phyloP scores from a whole-genome alignment of 257 asterid species.

The Catharanthus roseus region DNA sequence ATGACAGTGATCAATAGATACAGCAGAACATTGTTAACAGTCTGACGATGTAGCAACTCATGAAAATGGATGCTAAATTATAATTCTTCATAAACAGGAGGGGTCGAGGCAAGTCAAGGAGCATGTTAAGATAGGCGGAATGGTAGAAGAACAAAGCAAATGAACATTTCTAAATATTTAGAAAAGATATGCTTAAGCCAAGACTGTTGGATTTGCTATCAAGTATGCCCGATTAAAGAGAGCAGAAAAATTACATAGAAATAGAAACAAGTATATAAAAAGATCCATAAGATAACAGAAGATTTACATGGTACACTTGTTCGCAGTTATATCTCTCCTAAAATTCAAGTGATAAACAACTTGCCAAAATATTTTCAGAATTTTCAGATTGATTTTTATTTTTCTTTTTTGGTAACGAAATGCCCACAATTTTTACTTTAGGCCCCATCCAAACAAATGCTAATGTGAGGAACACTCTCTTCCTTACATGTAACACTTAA shows the following conservation, averaged over 20 bases:
- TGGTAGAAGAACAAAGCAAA: not conserved
- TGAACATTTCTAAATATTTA: not conserved
- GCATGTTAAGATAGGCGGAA: not conserved
- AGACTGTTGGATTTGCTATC: not conserved
- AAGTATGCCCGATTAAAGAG: not conserved
- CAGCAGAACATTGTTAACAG: too few species aligned
- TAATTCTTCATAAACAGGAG: too few species aligned
- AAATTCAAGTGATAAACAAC: not conserved
- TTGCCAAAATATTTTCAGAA: not conserved
- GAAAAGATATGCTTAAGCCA: too few species aligned
- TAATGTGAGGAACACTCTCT: too few species aligned
- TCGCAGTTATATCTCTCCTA: not conserved
- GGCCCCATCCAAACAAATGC: not conserved
- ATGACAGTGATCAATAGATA: too few species aligned
- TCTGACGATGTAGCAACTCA: too few species aligned
- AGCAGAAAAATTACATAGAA: not conserved
- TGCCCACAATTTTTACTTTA: not conserved
- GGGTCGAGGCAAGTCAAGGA: not conserved
- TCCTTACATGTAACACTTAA: not conserved
- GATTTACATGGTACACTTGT: not conserved
- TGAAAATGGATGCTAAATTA: too few species aligned
- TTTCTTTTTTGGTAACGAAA: not conserved
- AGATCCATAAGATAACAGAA: not conserved
- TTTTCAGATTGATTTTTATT: not conserved
- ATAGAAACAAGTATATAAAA: not conserved